Base-by-base conservation (phyloP, 169 alveolate species). In the Theileria luwenshuni region DNA sequence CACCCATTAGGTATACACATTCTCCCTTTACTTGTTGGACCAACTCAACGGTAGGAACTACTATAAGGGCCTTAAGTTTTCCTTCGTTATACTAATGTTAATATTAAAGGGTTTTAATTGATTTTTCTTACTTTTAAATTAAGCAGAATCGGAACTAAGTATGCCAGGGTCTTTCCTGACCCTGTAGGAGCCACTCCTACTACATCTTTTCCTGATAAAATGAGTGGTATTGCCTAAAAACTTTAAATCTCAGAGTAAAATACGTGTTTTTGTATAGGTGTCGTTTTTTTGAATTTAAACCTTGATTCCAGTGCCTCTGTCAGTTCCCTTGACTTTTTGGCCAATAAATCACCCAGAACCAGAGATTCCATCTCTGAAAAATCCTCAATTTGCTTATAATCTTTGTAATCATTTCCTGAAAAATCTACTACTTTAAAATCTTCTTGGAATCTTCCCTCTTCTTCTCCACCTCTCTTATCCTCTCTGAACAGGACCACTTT, bases 31-130 rank as follows among this genome's bases (percentile, higher is more conserved):
- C 96, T 83, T 97, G 98, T 41, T 93, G 92, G 25, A 98, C 99
- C 38, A 98, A 87, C 87, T 98, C 99, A 42, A 99, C 93, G 0
- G 99, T 98, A 2, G 99, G 99, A 17, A 98, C 96, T 38, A 98
- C 69, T 35, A 97, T 91, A 35, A 96, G 70, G 48, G 89, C 52
- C 30, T 61, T 65, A 30, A 81, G 45, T 2, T 30, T 23, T 0
- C 28, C 60, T 2, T 74, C 73, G 30, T 28, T 28, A 32, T 56
- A 65, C 87, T 79, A 54, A n/a, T n/a, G n/a, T n/a, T n/a, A n/a
- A n/a, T n/a, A n/a, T n/a, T 35, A 33, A 7, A 12, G 21, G 8
- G 0, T 23, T 45, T 0, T 19, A 23, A n/a, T 2, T 19, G 12
- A 1, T 19, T 7, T 19, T 17, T 21, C 75, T 12, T 21, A 80